Percentiles rank a stretch among this genome's conserved stretches.
These are phyloP conservation scores for Aspergillus novofumigatus DNA, from an alignment of 2,329 filamentous ascomycete genomes.

Conservation along the genomic window DNA sequence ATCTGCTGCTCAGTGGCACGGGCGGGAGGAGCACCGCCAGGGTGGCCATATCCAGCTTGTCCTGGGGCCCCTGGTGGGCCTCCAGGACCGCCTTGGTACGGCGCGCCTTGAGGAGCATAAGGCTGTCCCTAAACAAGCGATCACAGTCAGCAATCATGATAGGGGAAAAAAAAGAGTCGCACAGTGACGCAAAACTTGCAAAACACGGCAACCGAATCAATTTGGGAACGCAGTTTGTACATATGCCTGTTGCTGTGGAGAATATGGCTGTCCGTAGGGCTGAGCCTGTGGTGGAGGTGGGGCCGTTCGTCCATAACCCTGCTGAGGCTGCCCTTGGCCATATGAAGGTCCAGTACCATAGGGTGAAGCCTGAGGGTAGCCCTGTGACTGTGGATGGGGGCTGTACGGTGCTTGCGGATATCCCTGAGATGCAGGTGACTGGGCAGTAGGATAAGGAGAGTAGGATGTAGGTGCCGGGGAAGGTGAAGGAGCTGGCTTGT, in stretches of 20 bases:
- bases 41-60: slow-evolving; percentile 11
- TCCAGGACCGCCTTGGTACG: slow-evolving; percentile 26
- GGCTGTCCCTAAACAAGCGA: slow-evolving; percentile 17
- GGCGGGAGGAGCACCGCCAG: slow-evolving; percentile 28
- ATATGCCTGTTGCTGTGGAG: slow-evolving; percentile 31
- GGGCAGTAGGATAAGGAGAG: slow-evolving; percentile 25
- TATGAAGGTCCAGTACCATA: slow-evolving; percentile 20
- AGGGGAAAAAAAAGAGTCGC: background rate
- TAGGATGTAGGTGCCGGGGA: slow-evolving; percentile 5
- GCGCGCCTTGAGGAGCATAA: slow-evolving; percentile 29
- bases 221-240: slow-evolving; percentile 27
- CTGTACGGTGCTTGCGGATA: slow-evolving; percentile 40
- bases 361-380: slow-evolving; percentile 24
- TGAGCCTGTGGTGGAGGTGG: slow-evolving; percentile 37
- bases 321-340: slow-evolving; percentile 17
- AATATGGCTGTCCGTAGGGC: slow-evolving; percentile 34
- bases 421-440: slow-evolving; percentile 27
- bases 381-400: slow-evolving; percentile 22
- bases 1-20: slow-evolving; percentile 49
- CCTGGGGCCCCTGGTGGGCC: slow-evolving; percentile 24
- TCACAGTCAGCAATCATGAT: slow-evolving; percentile 6
- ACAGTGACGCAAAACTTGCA: background rate
- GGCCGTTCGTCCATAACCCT: slow-evolving; percentile 41
- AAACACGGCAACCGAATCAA: slow-evolving; percentile 6
- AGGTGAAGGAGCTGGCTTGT: slow-evolving; percentile 29